These are phyloP conservation scores for Suhomyces xylopsoci DNA, from an alignment of 805 yeast species.

Conservation along the genomic window DNA sequence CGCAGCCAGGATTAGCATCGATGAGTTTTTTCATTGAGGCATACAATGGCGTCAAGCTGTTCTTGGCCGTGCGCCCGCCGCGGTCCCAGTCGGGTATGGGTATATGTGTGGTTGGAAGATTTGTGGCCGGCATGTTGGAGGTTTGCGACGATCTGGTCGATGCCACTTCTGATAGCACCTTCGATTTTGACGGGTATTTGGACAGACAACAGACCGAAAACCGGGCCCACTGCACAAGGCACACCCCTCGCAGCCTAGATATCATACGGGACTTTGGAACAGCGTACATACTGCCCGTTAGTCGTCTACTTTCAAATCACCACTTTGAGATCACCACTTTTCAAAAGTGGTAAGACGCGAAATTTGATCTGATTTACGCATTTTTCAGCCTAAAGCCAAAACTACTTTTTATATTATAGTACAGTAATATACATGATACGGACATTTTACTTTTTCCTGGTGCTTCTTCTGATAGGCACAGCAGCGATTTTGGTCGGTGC, in stretches of 20 bases:
- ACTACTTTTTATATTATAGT: neutral
- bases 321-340: neutral
- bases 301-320: neutral
- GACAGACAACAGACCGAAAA: neutral
- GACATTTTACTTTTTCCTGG: conserved; percentile 9
- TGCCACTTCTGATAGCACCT: neutral
- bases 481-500: conserved; percentile 3
- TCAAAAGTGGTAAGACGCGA: neutral
- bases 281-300: neutral
- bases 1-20: conserved; percentile 36
- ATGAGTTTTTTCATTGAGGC: conserved; percentile 30
- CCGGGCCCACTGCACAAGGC: neutral
- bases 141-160: neutral
- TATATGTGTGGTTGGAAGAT: neutral
- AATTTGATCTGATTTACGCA: neutral
- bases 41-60: conserved; percentile 34
- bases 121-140: neutral
- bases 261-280: neutral
- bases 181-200: neutral
- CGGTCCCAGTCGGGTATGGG: conserved; percentile 33
- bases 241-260: neutral
- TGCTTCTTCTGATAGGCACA: conserved; percentile 13
- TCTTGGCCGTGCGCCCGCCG: conserved; percentile 34
- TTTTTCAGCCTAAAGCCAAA: neutral
- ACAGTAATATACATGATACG: neutral